Conservation (phyloP, 1,284 basidiomycete species). For the Kalmanozyma brasiliensis region DNA sequence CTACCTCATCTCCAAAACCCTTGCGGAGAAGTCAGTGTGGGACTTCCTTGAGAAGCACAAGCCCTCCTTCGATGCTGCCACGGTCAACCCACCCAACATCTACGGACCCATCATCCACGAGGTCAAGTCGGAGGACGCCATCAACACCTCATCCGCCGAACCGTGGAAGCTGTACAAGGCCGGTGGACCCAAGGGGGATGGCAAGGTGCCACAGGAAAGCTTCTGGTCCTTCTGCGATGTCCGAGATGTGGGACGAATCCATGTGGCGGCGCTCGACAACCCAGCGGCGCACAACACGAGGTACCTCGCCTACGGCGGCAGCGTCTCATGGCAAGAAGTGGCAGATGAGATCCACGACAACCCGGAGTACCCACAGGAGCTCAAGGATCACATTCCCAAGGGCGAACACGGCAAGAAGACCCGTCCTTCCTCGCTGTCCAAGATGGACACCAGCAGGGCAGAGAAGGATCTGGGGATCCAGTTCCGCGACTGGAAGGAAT, state of each 20-base stretch:
- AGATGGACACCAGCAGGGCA: conserved; percentile 30
- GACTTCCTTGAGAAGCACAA: conserved; percentile 63
- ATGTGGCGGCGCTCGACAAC: conserved; percentile 36
- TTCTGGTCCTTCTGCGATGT: conserved; percentile 46
- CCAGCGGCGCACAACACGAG: conserved; percentile 23
- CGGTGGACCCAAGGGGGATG: conserved; percentile 32
- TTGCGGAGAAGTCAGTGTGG: conserved; percentile 68
- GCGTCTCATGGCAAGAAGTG: conserved; percentile 37
- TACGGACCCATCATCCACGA: conserved; percentile 56
- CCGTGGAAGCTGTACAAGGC: conserved; percentile 48
- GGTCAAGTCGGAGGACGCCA: conserved; percentile 31
- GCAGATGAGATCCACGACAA: conserved; percentile 42
- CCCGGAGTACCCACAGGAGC: conserved; percentile 36
- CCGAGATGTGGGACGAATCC: conserved; percentile 39
- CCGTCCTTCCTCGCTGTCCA: conserved; percentile 26
- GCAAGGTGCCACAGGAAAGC: conserved; percentile 29
- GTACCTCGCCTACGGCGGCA: conserved; percentile 34
- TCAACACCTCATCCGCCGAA: conserved; percentile 37
- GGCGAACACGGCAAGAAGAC: conserved; percentile 23
- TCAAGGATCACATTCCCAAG: conserved; percentile 38
- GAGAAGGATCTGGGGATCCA: conserved; percentile 33
- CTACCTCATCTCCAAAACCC: conserved; percentile 68
- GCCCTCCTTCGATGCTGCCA: conserved; percentile 43
- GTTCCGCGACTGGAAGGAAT: conserved; percentile 45
- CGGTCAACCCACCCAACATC: conserved; percentile 52